Conservation (phyloP, 2,329 filamentous ascomycete genomes). For the Epichloe festucae region DNA sequence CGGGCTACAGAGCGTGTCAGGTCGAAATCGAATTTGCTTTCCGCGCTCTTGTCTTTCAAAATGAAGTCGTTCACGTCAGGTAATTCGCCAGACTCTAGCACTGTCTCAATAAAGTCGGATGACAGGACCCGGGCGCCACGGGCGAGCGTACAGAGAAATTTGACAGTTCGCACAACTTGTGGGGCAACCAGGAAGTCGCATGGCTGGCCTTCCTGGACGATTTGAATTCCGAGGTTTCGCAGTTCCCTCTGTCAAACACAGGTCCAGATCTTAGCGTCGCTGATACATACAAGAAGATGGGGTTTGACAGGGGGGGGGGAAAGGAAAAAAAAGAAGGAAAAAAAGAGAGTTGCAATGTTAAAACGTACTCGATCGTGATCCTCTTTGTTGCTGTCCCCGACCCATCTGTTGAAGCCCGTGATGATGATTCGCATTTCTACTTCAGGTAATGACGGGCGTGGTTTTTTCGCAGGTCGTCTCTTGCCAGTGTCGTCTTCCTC, state of each 20-base stretch:
- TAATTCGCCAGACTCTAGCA: conserved; percentile 54
- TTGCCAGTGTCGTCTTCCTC: conserved; percentile 31
- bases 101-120: conserved; percentile 65
- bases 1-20: conserved; percentile 55
- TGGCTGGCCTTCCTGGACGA: conserved; percentile 60
- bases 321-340: too few relatives aligned
- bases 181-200: conserved; percentile 85
- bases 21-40: conserved; percentile 56
- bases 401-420: conserved; percentile 77
- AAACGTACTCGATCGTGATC: conserved; percentile 65
- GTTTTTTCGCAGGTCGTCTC: conserved; percentile 45
- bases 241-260: conserved; percentile 51
- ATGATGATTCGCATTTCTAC: conserved; percentile 66
- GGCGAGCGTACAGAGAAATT: conserved; percentile 82
- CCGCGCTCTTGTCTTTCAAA: conserved; percentile 59
- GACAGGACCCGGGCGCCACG: conserved; percentile 66
- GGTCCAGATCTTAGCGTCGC: conserved; percentile 9
- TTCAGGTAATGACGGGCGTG: conserved; percentile 45
- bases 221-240: conserved; percentile 67
- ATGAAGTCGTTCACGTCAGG: conserved; percentile 52
- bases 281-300: background rate
- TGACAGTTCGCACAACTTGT: conserved; percentile 75
- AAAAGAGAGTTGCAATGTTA: background rate
- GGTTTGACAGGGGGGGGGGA: too few relatives aligned
- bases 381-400: conserved; percentile 58